These are phyloP conservation scores for Serendipita indica DNA, from an alignment of 768 basidiomycete species.

Conservation along the genomic window DNA sequence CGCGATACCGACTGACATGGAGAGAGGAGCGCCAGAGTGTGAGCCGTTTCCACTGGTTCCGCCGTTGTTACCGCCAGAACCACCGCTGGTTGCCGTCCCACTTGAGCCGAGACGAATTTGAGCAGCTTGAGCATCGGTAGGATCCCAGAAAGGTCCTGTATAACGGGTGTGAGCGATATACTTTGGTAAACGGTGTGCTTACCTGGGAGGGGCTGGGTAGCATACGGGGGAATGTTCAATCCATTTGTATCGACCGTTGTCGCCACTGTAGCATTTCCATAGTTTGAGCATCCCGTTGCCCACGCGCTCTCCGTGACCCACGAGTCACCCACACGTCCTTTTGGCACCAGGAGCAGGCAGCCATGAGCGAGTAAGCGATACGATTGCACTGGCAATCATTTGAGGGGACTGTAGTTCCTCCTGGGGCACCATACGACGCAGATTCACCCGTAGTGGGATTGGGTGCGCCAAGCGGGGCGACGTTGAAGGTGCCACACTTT, in stretches of 20 bases:
- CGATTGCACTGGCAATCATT: slow-evolving; percentile 12
- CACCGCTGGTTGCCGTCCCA: not conserved
- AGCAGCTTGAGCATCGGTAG: slow-evolving; percentile 3
- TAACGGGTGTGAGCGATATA: not conserved
- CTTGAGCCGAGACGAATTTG: not conserved
- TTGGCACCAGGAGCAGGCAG: slow-evolving; percentile 13
- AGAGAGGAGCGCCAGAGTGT: too few species aligned
- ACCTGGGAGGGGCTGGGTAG: not conserved
- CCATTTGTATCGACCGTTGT: not conserved
- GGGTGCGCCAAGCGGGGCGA: not conserved
- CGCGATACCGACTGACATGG: too few species aligned
- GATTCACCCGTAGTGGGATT: not conserved
- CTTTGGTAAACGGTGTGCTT: not conserved
- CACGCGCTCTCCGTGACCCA: slow-evolving; percentile 9
- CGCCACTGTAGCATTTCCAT: not conserved
- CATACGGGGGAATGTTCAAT: not conserved
- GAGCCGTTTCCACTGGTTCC: not conserved
- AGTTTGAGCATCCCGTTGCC: slow-evolving; percentile 9
- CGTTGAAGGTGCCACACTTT: slow-evolving; percentile 5
- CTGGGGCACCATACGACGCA: not conserved
- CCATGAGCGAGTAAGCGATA: slow-evolving; percentile 11
- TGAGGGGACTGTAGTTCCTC: not conserved
- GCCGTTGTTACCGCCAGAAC: not conserved
- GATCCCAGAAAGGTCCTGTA: slow-evolving; percentile 3
- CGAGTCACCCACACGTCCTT: not conserved